phyloP scores from a whole-genome alignment of 2,329 filamentous ascomycete species.

The Laburnicola sp. region DNA sequence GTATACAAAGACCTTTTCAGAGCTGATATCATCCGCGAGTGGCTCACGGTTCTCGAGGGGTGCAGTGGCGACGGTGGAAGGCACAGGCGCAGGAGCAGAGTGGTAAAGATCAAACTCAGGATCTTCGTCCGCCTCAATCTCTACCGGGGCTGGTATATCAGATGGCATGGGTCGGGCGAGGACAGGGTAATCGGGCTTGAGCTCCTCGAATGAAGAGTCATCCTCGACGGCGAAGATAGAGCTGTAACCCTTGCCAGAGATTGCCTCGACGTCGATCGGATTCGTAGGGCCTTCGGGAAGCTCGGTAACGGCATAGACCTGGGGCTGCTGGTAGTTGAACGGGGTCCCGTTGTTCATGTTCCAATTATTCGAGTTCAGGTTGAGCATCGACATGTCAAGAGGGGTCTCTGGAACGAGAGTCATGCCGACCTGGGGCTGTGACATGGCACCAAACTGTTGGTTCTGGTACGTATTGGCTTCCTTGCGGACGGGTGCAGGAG shows the following conservation, averaged over 20 bases:
- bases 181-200: constrained; percentile 55
- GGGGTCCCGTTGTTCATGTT: constrained; percentile 56
- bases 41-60: constrained; percentile 33
- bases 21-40: constrained; percentile 56
- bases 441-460: constrained; percentile 52
- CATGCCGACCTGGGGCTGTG: constrained; percentile 67
- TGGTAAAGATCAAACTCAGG: constrained; percentile 65
- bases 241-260: constrained; percentile 69
- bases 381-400: constrained; percentile 74
- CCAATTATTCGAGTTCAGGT: constrained; percentile 55
- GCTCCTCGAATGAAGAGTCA: constrained; percentile 47
- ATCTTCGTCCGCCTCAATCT: constrained; percentile 56
- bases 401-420: constrained; percentile 79
- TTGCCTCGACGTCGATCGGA: constrained; percentile 61
- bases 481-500: constrained; percentile 56
- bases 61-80: constrained; percentile 46
- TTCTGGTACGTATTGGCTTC: constrained; percentile 65
- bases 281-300: constrained; percentile 65
- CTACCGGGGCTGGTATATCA: constrained; percentile 21
- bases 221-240: constrained; percentile 40
- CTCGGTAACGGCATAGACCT: constrained; percentile 73
- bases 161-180: constrained; percentile 48
- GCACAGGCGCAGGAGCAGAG: constrained; percentile 43
- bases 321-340: constrained; percentile 59
- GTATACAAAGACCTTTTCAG: constrained; percentile 66